Base-by-base conservation (phyloP, 176 grass and related monocot species). In the Saccharum spontaneum region DNA sequence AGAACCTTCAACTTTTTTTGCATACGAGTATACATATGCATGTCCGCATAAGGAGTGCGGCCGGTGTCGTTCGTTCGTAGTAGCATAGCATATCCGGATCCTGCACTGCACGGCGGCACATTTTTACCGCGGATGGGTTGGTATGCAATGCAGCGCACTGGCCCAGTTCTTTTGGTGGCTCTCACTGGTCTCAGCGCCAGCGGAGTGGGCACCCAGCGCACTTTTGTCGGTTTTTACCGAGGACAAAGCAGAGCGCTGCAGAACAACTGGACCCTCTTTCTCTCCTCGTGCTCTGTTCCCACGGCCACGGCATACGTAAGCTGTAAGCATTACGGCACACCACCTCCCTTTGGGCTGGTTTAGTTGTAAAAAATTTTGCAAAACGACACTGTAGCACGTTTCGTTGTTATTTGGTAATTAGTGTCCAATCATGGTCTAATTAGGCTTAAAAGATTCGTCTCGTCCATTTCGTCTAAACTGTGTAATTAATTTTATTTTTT, bases 261-360 rank as follows among this genome's bases (percentile, higher is more conserved):
- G 15, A 16, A 15, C 15, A 16, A 44, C 41, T 50, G 13, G 3
- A 14, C 46, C 13, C 10, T 46, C 44, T 38, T 7, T 7, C 12
- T 8, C n/a, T 18, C 28, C 75, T 30, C 38, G 52, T 63, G 68
- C 18, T 33, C 46, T 13, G 71, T 67, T 69, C 41, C 48, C 8
- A 41, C 40, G 40, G 4, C 3, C 3, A 9, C 22, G 28, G 10
- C 52, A 33, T 77, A 82, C 83, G 88, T 86, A 77, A 82, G 88
- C 78, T 78, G 88, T 86, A 77, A 82, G 88, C 78, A 90, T 86
- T 82, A 86, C 83, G 88, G 34, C 23, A 71, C 65, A 62, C 39
- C 36, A 0, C 48, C n/a, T n/a, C 14, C 40, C 24, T 20, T 60
- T 31, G n/a, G n/a, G n/a, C n/a, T n/a, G n/a, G n/a, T n/a, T n/a